phyloP scores from a whole-genome alignment of 2,329 filamentous ascomycete species.

The Thielaviopsis euricoi region DNA sequence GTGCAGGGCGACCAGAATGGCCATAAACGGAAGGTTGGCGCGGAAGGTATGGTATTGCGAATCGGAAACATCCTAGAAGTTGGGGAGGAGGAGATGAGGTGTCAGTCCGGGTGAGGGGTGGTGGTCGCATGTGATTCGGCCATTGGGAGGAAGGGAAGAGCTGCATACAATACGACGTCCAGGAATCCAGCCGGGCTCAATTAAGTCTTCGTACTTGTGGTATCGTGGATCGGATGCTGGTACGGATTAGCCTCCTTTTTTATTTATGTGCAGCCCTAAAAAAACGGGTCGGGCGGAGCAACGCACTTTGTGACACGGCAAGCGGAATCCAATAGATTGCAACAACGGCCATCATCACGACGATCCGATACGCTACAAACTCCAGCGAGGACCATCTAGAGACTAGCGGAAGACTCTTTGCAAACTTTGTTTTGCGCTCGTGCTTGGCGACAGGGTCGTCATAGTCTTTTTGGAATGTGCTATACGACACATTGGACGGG shows the following conservation, averaged over 20 bases:
- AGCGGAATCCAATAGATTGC: conserved; percentile 86
- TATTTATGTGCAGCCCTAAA: too few species aligned
- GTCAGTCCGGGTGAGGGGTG: too few species aligned
- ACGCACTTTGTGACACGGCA: conserved; percentile 65
- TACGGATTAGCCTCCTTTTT: too few species aligned
- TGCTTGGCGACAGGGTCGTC: conserved; percentile 23
- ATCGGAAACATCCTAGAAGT: conserved; percentile 65
- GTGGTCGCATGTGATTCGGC: neutral
- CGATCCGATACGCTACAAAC: conserved; percentile 64
- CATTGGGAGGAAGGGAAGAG: conserved; percentile 3
- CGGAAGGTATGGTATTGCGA: conserved; percentile 75
- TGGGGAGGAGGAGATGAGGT: too few species aligned
- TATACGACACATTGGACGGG: conserved; percentile 51
- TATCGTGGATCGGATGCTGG: conserved; percentile 75
- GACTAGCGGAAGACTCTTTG: conserved; percentile 31
- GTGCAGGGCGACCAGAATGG: conserved; percentile 57
- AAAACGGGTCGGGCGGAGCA: neutral
- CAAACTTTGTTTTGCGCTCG: conserved; percentile 17
- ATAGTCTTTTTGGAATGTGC: conserved; percentile 21
- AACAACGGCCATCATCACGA: conserved; percentile 51
- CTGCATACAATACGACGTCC: conserved; percentile 69
- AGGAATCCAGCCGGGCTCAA: conserved; percentile 78
- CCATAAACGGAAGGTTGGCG: conserved; percentile 68
- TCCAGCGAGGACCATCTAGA: conserved; percentile 77
- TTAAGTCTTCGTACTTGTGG: conserved; percentile 48